Percentiles rank a stretch among this genome's conserved stretches.
Conservation (phyloP, 2,329 filamentous ascomycete species). For the Fusarium sp. region DNA sequence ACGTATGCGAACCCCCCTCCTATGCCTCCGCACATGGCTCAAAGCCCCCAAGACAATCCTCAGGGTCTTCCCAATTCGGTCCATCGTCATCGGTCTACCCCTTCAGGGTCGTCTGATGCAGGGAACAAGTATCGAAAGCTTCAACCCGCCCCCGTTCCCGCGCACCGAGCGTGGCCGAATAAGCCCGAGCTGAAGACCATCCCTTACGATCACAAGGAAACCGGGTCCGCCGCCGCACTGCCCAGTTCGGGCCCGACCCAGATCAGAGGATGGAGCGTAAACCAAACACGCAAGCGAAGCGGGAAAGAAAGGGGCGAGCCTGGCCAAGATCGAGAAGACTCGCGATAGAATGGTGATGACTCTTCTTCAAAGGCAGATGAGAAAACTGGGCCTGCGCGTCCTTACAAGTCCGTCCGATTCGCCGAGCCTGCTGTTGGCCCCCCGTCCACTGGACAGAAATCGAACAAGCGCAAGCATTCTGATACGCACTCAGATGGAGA, state of each 20-base stretch:
- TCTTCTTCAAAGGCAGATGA: constrained; percentile 37
- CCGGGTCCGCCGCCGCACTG: constrained; percentile 64
- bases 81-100: constrained; percentile 52
- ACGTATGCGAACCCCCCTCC: constrained; percentile 50
- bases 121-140: constrained; percentile 66
- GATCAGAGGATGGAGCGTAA: constrained; percentile 67
- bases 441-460: constrained; percentile 26
- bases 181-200: constrained; percentile 68
- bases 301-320: constrained; percentile 51
- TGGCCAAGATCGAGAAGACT: constrained; percentile 51
- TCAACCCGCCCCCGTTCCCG: constrained; percentile 66
- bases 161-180: constrained; percentile 59
- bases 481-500: background rate
- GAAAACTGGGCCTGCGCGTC: constrained; percentile 14
- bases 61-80: constrained; percentile 46
- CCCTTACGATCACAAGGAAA: constrained; percentile 70
- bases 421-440: constrained; percentile 37
- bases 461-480: constrained; percentile 13
- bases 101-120: constrained; percentile 53
- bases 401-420: constrained; percentile 41
- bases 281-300: constrained; percentile 53
- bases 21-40: constrained; percentile 47
- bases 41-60: constrained; percentile 51
- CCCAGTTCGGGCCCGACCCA: constrained; percentile 66
- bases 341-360: constrained; percentile 52